Evolutionary conservation across 2,329 filamentous ascomycete species (phyloP), one percentile per base, ranked within the genome.

Genomic region (Hypoxylon sp.): DNA sequence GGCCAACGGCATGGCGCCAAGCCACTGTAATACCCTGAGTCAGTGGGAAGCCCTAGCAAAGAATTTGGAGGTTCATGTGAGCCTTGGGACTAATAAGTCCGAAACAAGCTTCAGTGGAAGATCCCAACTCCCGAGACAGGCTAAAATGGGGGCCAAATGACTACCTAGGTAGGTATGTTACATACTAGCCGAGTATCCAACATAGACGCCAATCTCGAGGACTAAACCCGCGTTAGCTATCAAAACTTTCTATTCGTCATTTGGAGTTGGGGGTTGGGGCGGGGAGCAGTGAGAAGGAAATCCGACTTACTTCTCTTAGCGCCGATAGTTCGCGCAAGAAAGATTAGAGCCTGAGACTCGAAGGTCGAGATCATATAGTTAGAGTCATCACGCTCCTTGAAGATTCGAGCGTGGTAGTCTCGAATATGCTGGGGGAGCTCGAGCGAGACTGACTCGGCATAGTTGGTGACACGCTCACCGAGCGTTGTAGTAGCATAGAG

Each of bases 171-270:
- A n/a, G 25, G 6, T 37, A 48, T 58, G 44, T 59, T 44, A 66
- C 64, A 22, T 62, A 66, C 64, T 79, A 71, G 79, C 77, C n/a
- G 84, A 85, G 75, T 84, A 85, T 44, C 84, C 84, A 22, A 83
- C 77, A 65, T 83, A 86, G 61, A 85, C 82, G 44, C 84, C 84
- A 37, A 86, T 79, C 66, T 86, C 84, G 56, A 86, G 80, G 14
- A 85, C 83, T 85, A 22, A 4, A 42, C 2, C n/a, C 2, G 35
- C 58, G 53, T 66, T 62, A 71, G 62, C 27, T 17, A 25, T 46
- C 13, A 10, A 20, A 13, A 7, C 7, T 22, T 20, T 35, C 37
- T 5, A 31, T 25, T 25, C 13, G n/a, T 27, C 7, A 14, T 17
- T 13, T 3, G 10, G 37, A 6, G 20, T 17, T 55, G 33, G 13